Percentiles rank a stretch among this genome's conserved stretches.
phyloP scores from a whole-genome alignment of 2,329 filamentous ascomycete genomes.

The Fusarium nisikadoi region DNA sequence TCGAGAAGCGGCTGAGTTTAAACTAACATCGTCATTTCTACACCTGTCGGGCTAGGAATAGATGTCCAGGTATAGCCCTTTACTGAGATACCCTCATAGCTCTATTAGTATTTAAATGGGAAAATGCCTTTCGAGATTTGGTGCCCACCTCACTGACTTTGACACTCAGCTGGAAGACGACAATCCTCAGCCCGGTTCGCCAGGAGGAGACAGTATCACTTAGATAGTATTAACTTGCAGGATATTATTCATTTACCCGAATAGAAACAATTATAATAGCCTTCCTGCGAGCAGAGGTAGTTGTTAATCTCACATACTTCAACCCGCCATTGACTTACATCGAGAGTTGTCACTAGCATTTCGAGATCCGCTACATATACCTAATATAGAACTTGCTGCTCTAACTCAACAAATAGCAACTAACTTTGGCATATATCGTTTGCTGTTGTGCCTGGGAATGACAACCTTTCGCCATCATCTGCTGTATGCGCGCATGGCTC shows the following conservation, averaged over 20 bases:
- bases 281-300: neutral
- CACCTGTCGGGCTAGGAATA: neutral
- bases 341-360: neutral
- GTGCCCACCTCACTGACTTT: too few relatives aligned
- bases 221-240: too few relatives aligned
- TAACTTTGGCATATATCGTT: neutral
- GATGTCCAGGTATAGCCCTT: accelerated
- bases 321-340: neutral
- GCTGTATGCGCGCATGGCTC: too few relatives aligned
- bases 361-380: neutral
- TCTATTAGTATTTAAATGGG: neutral
- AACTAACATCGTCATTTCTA: neutral
- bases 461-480: neutral
- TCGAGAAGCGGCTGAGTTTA: neutral
- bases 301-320: neutral
- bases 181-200: neutral
- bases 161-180: neutral
- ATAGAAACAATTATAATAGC: too few relatives aligned
- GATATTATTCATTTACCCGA: too few relatives aligned
- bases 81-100: neutral
- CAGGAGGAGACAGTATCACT: too few relatives aligned
- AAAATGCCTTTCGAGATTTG: too few relatives aligned
- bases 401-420: neutral
- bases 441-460: neutral
- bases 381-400: neutral